These are phyloP conservation scores for Fraxinus dipetala DNA, from an alignment of 305 asterid species.

Conservation along the genomic window DNA sequence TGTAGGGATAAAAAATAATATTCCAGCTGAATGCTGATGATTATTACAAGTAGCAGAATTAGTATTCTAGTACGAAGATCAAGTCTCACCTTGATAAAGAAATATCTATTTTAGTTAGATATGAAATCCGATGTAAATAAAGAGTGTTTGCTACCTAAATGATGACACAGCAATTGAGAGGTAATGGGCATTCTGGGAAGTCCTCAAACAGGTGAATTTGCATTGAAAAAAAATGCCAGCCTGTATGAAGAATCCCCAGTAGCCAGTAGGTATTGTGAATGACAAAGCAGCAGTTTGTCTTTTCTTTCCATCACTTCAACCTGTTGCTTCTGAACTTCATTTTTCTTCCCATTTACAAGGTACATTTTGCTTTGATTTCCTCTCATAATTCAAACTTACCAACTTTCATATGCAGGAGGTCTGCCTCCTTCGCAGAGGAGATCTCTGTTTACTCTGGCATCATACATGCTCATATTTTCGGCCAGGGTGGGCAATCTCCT, in stretches of 20 bases:
- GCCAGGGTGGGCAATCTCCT: slow-evolving; percentile 47
- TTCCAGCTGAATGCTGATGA: not conserved
- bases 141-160: not conserved
- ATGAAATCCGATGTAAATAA: not conserved
- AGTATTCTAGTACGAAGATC: not conserved
- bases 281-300: not conserved
- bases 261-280: not conserved
- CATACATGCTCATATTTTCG: slow-evolving; percentile 45
- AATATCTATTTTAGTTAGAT: not conserved
- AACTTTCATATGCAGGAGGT: slow-evolving; percentile 37
- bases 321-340: not conserved
- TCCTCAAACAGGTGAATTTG: not conserved
- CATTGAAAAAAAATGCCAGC: not conserved
- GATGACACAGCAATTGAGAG: not conserved
- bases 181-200: not conserved
- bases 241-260: not conserved
- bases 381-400: slow-evolving; percentile 18
- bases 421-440: slow-evolving; percentile 46
- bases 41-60: not conserved
- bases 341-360: not conserved
- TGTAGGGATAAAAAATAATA: not conserved
- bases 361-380: not conserved
- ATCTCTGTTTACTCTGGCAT: slow-evolving; percentile 51
- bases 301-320: not conserved
- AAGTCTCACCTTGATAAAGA: not conserved